Evolutionary conservation across 2,329 filamentous ascomycete species (phyloP).

Genomic region (Chalaropsis thielavioides): DNA sequence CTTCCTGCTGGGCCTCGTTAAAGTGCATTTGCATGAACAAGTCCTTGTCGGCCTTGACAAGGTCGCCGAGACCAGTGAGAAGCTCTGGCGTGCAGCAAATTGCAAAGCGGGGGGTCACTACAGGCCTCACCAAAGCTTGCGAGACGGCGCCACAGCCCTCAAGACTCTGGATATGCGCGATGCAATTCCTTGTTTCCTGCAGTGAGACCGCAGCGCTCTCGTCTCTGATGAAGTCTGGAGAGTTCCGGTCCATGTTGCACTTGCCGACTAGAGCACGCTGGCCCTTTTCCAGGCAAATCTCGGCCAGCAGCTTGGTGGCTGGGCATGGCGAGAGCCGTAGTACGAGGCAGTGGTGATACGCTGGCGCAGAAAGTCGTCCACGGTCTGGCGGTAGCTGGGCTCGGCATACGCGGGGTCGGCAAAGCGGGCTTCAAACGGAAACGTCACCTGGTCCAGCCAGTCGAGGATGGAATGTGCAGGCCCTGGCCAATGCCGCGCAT

Average conservation of each 20-base stretch:
- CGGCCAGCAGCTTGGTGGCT: slow-evolving; percentile 42
- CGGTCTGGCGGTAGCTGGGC: slow-evolving; percentile 36
- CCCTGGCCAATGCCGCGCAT: slow-evolving; percentile 36
- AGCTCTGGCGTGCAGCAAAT: slow-evolving; percentile 43
- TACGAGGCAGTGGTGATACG: slow-evolving; percentile 49
- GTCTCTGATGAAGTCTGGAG: slow-evolving; percentile 41
- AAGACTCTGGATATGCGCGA: slow-evolving; percentile 32
- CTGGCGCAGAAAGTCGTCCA: slow-evolving; percentile 45
- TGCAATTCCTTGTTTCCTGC: slow-evolving; percentile 34
- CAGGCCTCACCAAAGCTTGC: slow-evolving; percentile 31
- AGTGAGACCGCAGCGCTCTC: slow-evolving; percentile 33
- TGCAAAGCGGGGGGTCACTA: slow-evolving; percentile 46
- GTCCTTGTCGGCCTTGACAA: slow-evolving; percentile 33
- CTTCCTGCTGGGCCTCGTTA: slow-evolving; percentile 49
- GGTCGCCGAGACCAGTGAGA: slow-evolving; percentile 39
- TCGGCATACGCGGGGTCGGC: slow-evolving; percentile 37
- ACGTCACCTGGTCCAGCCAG: slow-evolving; percentile 51
- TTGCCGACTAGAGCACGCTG: slow-evolving; percentile 49
- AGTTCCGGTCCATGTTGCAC: slow-evolving; percentile 46
- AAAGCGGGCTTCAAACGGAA: slow-evolving; percentile 49
- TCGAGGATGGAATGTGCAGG: slow-evolving; percentile 42
- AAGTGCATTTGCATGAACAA: slow-evolving; percentile 53
- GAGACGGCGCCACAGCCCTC: slow-evolving; percentile 26
- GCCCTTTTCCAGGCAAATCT: slow-evolving; percentile 36
- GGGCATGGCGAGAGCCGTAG: slow-evolving; percentile 41